phyloP scores from a whole-genome alignment of 2,329 filamentous ascomycete species.

The Emmonsiellopsis sp. region DNA sequence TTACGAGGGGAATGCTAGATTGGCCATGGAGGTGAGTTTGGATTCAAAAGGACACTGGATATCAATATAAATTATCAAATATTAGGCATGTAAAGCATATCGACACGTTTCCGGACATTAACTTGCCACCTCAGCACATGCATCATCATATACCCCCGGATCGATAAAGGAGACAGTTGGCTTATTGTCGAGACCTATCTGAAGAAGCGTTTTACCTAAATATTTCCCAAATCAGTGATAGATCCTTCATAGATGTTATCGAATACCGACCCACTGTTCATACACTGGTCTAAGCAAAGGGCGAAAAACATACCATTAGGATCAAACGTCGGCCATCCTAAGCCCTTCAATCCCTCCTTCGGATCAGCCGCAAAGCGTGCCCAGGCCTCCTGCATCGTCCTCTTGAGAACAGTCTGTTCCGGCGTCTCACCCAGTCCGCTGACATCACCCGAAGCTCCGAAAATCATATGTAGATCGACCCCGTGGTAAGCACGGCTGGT shows the following conservation, averaged over 20 bases:
- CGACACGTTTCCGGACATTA: too few relatives aligned
- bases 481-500: constrained; percentile 44
- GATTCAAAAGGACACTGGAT: too few relatives aligned
- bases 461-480: constrained; percentile 40
- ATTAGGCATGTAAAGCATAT: too few relatives aligned
- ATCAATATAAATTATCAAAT: too few relatives aligned
- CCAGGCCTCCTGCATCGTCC: constrained; percentile 36
- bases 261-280: too few relatives aligned
- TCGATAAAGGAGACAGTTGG: constrained; percentile 16
- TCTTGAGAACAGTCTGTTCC: constrained; percentile 25
- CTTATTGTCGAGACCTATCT: constrained; percentile 19
- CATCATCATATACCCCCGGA: constrained; percentile 18
- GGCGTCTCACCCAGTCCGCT: constrained; percentile 27
- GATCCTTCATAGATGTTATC: too few relatives aligned
- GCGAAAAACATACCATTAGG: background rate
- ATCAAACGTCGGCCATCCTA: constrained; percentile 30
- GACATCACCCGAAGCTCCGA: constrained; percentile 33
- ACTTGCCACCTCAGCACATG: background rate
- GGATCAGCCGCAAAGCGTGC: constrained; percentile 34
- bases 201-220: constrained; percentile 14
- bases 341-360: background rate
- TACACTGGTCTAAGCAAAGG: too few relatives aligned
- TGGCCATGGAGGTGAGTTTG: too few relatives aligned
- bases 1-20: too few relatives aligned
- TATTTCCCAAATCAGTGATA: too few relatives aligned